Evolutionary conservation across 768 basidiomycete species (phyloP).

Genomic region (Hericium rajendrae): DNA sequence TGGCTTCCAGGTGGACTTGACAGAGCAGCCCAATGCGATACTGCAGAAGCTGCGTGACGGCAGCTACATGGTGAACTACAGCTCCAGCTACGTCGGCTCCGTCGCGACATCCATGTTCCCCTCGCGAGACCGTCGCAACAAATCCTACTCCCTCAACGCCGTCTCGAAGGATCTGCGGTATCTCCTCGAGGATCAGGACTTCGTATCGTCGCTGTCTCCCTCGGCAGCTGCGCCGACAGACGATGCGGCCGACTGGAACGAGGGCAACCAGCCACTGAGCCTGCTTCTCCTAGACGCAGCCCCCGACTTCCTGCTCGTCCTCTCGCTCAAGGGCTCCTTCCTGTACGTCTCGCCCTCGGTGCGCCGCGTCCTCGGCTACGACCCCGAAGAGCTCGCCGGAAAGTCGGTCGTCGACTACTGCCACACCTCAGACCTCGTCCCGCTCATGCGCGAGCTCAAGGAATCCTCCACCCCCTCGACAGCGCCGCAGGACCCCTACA

Average conservation of each 20-base stretch:
- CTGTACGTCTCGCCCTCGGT: conserved; percentile 87
- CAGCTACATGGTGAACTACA: conserved; percentile 62
- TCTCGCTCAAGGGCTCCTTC: conserved; percentile 88
- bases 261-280: conserved; percentile 40
- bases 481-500: conserved; percentile 1
- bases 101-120: conserved; percentile 8
- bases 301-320: conserved; percentile 82
- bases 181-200: conserved; percentile 36
- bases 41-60: conserved; percentile 73
- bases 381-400: conserved; percentile 75
- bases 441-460: conserved; percentile 87
- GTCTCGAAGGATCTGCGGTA: conserved; percentile 45
- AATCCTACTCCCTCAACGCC: conserved; percentile 21
- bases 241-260: conserved; percentile 19
- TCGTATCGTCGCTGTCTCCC: conserved; percentile 33
- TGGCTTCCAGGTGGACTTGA: conserved; percentile 93
- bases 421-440: conserved; percentile 84
- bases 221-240: conserved; percentile 13
- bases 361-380: conserved; percentile 72
- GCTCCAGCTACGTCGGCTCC: conserved; percentile 11
- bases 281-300: conserved; percentile 49
- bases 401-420: conserved; percentile 72
- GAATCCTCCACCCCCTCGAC: conserved; percentile 34
- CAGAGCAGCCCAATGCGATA: conserved; percentile 78
- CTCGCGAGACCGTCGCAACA: conserved; percentile 25